Percentiles rank a stretch among this genome's conserved stretches.
Evolutionary conservation across 2,329 filamentous ascomycete genomes (phyloP).

Genomic region (Grosmannia huntii): DNA sequence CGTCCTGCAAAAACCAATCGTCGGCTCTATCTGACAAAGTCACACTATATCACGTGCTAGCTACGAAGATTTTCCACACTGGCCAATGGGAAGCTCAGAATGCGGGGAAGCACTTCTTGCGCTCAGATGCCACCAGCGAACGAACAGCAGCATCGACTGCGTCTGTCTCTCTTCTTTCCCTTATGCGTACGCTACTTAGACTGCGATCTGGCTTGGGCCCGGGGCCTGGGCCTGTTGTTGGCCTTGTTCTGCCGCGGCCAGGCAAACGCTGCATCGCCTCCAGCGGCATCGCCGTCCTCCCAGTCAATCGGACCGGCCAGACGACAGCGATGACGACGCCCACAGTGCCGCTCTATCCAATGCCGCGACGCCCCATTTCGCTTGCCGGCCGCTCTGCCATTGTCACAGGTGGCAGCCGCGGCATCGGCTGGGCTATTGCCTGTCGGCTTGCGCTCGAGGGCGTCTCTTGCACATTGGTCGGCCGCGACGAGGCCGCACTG

Average conservation of each 20-base stretch:
- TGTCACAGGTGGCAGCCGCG: slow-evolving; percentile 57
- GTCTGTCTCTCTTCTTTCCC: not conserved
- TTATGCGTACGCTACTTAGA: not conserved
- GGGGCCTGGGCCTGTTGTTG: not conserved
- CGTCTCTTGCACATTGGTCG: slow-evolving; percentile 47
- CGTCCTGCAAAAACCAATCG: too few relatives aligned
- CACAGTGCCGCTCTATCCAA: not conserved
- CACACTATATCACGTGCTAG: too few relatives aligned
- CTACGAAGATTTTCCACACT: too few relatives aligned
- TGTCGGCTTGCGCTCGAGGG: slow-evolving; percentile 50
- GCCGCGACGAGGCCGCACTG: slow-evolving; percentile 38
- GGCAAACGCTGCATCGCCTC: not conserved
- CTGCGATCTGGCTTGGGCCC: not conserved
- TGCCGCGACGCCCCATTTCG: not conserved
- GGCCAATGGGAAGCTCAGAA: not conserved
- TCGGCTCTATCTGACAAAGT: too few relatives aligned
- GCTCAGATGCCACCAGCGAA: too few relatives aligned
- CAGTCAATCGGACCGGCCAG: not conserved
- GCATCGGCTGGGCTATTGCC: slow-evolving; percentile 58
- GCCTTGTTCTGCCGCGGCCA: not conserved
- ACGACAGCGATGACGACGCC: not conserved
- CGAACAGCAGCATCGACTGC: too few relatives aligned
- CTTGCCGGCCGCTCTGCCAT: slow-evolving; percentile 24
- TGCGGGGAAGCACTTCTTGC: not conserved
- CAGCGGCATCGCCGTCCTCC: not conserved